phyloP scores from a whole-genome alignment of 495 filamentous ascomycete genomes.

The Parathielavia hyrcaniae region DNA sequence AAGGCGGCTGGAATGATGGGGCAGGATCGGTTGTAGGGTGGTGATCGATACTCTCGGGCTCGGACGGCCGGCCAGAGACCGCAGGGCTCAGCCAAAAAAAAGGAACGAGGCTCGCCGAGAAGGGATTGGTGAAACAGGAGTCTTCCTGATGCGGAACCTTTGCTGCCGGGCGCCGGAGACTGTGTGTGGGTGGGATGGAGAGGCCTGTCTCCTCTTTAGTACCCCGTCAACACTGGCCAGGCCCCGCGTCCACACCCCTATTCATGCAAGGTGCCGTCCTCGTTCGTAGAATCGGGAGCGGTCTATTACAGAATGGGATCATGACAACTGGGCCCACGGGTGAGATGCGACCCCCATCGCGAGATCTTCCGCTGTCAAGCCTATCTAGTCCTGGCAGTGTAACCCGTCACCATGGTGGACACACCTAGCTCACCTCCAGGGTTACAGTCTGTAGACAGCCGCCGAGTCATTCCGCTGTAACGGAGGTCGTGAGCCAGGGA shows the following conservation, averaged over 20 bases:
- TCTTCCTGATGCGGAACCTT: neutral
- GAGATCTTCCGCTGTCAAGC: too few species aligned
- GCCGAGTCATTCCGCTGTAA: neutral
- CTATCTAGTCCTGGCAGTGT: neutral
- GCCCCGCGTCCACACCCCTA: neutral
- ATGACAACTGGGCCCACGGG: neutral
- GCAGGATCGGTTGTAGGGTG: neutral
- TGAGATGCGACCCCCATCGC: neutral
- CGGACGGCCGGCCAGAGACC: neutral
- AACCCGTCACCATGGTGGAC: neutral
- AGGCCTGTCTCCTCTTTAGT: too few species aligned
- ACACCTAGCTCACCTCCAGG: neutral
- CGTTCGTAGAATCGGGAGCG: neutral
- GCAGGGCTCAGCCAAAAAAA: neutral
- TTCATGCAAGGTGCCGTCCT: neutral
- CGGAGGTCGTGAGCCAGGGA: neutral
- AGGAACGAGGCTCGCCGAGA: neutral
- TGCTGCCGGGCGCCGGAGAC: neutral
- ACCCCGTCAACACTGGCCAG: neutral
- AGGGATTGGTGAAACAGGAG: neutral
- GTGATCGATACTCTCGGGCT: neutral
- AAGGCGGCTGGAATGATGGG: neutral
- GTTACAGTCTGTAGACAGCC: slow-evolving; percentile 2
- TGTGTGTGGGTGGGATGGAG: neutral
- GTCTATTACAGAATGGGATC: too few species aligned